Base-by-base conservation (phyloP, 2,329 filamentous ascomycete genomes). In the Orbilia brochopaga region DNA sequence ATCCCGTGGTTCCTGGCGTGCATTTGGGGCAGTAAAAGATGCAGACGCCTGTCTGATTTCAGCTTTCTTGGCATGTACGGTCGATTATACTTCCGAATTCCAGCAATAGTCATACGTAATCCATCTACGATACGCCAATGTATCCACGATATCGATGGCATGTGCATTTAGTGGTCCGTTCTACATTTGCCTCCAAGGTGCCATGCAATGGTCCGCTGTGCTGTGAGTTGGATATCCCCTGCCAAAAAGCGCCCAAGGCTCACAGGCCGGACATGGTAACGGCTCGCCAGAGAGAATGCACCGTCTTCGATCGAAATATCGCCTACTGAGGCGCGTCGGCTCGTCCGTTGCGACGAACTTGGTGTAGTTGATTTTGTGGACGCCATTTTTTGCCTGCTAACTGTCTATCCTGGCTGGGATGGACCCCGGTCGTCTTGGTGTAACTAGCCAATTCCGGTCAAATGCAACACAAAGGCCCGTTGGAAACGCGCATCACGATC, bases 261-360 rank as follows among this genome's bases (percentile, higher is more conserved):
- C 8, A 19, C 44, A 19, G 53, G 60, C 67, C 67, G 67, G 67
- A 64, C 44, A 72, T 72, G 67, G 67, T 57, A 65, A 65, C 40
- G 67, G 44, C 30, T 32, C 52, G 32, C 46, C 35, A 21, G 23
- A 10, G 37, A 51, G 67, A 72, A 72, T 72, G 67, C 44, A 59
- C 60, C 56, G 60, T 57, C 67, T 61, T 72, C 56, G 46, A 72
- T 72, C 51, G 50, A 61, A 54, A 59, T 58, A 37, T 59, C 13
- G 23, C 30, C 23, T 53, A 23, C 50, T 23, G 30, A 53, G 50
- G 30, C 17, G 50, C n/a, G 8, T 44, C 11, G 40, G 11, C 27
- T 32, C 3, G 27, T n/a, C n/a, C 27, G 3, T 32, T 32, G 27
- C 40, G 40, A 48, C 44, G 44, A 48, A 48, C 19, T 48, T 3